phyloP scores from a whole-genome alignment of 2,329 filamentous ascomycete species.

The Fusarium redolens region DNA sequence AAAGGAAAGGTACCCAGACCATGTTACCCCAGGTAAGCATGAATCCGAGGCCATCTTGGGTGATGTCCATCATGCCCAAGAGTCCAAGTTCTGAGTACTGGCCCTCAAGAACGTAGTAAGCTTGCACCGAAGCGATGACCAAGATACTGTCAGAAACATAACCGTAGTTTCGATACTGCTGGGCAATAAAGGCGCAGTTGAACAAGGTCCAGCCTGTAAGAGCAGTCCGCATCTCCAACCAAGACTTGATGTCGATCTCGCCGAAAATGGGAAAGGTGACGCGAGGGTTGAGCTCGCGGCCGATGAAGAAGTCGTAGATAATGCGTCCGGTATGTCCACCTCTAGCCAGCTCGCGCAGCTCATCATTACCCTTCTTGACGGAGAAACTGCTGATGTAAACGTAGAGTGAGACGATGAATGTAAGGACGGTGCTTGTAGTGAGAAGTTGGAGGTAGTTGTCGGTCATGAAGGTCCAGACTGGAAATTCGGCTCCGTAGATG shows the following conservation, averaged over 20 bases:
- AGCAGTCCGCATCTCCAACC: conserved; percentile 86
- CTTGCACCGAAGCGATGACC: conserved; percentile 78
- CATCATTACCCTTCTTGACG: conserved; percentile 76
- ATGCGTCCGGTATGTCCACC: conserved; percentile 84
- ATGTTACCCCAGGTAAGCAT: conserved; percentile 94
- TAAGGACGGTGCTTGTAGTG: conserved; percentile 81
- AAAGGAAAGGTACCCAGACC: conserved; percentile 90
- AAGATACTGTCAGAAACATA: conserved; percentile 85
- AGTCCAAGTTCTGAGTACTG: conserved; percentile 87
- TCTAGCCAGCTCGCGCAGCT: conserved; percentile 78
- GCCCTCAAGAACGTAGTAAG: conserved; percentile 83
- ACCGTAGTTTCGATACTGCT: conserved; percentile 85
- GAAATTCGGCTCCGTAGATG: conserved; percentile 79
- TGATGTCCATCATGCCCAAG: conserved; percentile 91
- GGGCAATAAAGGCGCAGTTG: conserved; percentile 83
- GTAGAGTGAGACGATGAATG: conserved; percentile 75
- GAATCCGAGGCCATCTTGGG: conserved; percentile 88
- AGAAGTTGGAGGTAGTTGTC: conserved; percentile 88
- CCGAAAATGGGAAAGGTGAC: conserved; percentile 80
- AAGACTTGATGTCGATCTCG: conserved; percentile 88
- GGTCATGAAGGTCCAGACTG: conserved; percentile 89
- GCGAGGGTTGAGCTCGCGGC: conserved; percentile 92
- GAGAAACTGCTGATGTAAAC: conserved; percentile 83
- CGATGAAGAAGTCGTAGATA: conserved; percentile 95
- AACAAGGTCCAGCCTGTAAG: conserved; percentile 87